Conservation (phyloP, 495 filamentous ascomycete species). For the Viridothelium virens region DNA sequence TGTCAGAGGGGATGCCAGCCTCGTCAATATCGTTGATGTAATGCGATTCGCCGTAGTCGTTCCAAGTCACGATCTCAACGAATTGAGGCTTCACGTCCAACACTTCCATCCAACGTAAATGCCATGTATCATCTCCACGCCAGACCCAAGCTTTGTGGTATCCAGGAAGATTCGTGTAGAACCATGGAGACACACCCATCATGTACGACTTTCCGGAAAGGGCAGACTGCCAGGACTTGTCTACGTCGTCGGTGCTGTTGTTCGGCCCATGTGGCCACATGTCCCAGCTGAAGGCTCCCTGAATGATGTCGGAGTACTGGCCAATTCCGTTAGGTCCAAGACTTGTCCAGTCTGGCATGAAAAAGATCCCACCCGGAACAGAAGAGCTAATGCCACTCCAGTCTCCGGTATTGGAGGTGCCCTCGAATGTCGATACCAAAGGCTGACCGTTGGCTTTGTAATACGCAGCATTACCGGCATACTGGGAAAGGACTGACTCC, state of each 20-base stretch:
- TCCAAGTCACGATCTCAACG: conserved; percentile 57
- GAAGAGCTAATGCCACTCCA: conserved; percentile 50
- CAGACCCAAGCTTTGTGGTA: conserved; percentile 71
- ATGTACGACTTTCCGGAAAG: conserved; percentile 58
- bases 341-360: conserved; percentile 55
- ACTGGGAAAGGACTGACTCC: conserved; percentile 49
- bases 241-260: conserved; percentile 46
- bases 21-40: conserved; percentile 56
- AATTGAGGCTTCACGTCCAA: conserved; percentile 56
- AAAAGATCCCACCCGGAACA: conserved; percentile 41
- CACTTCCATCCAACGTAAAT: conserved; percentile 63
- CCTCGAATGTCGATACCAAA: conserved; percentile 69
- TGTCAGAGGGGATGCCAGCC: conserved; percentile 39
- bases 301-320: conserved; percentile 42
- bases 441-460: conserved; percentile 49
- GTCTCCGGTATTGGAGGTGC: conserved; percentile 47
- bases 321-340: conserved; percentile 40
- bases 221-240: conserved; percentile 46
- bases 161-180: conserved; percentile 61
- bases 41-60: conserved; percentile 70
- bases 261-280: conserved; percentile 60
- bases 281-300: conserved; percentile 63
- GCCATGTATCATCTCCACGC: conserved; percentile 64
- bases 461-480: conserved; percentile 45
- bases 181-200: conserved; percentile 75